Conservation (phyloP, 75 land plant genomes). For the Sequoiadendron giganteum region DNA sequence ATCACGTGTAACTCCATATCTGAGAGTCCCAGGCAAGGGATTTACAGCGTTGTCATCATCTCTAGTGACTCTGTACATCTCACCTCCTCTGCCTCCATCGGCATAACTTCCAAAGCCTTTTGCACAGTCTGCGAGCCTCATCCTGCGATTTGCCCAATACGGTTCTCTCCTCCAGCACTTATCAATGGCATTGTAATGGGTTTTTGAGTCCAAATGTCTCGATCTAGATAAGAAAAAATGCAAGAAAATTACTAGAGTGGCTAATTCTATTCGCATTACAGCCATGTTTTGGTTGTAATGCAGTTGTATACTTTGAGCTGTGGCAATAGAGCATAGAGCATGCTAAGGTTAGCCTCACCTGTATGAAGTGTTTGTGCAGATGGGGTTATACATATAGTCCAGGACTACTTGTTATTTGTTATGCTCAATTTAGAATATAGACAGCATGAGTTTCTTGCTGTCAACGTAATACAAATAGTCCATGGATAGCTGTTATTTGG, state of each 20-base stretch:
- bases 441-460: too few relatives aligned
- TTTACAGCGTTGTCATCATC: slow-evolving; percentile 38
- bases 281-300: too few relatives aligned
- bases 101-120: slow-evolving; percentile 62
- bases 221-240: not conserved
- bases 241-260: not conserved
- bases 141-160: slow-evolving; percentile 49
- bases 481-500: too few relatives aligned
- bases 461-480: too few relatives aligned
- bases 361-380: too few relatives aligned
- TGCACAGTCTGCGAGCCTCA: slow-evolving; percentile 62
- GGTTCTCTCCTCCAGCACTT: slow-evolving; percentile 72
- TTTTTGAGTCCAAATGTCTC: not conserved
- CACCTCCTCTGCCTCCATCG: slow-evolving; percentile 34
- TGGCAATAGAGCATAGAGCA: too few relatives aligned
- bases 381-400: too few relatives aligned
- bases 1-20: slow-evolving; percentile 46
- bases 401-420: too few relatives aligned
- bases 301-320: too few relatives aligned
- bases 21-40: slow-evolving; percentile 63
- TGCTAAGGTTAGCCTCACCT: too few relatives aligned
- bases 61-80: slow-evolving; percentile 43
- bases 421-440: too few relatives aligned
- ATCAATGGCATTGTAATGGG: slow-evolving; percentile 41
- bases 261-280: not conserved